Conservation (phyloP, 257 asterid species). For the Solanum boliviense region DNA sequence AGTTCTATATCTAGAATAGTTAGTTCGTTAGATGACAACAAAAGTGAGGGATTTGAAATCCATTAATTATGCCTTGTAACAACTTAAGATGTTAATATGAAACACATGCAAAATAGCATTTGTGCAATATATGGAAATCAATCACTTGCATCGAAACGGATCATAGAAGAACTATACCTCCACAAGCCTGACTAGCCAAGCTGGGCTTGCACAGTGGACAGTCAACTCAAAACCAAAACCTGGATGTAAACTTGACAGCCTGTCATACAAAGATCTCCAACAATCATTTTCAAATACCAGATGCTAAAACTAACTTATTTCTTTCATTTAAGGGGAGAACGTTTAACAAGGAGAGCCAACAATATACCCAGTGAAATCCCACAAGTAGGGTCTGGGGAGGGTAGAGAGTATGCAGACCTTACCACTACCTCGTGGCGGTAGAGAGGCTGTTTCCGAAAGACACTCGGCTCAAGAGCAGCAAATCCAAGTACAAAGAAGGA, state of each 20-base stretch:
- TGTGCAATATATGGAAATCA: background rate
- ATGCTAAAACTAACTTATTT: background rate
- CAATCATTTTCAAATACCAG: background rate
- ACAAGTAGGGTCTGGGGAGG: background rate
- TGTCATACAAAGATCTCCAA: background rate
- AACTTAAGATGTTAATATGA: background rate
- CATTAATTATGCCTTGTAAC: background rate
- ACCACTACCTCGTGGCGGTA: too few species aligned
- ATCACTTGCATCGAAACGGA: background rate
- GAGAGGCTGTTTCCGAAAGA: background rate
- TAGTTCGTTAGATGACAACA: background rate
- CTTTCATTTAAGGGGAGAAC: background rate
- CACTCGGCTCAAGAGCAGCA: background rate
- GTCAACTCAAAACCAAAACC: background rate
- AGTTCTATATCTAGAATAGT: background rate
- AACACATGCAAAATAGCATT: background rate
- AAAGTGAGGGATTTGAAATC: background rate
- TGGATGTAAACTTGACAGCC: background rate
- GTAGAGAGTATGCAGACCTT: background rate
- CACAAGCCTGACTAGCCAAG: background rate
- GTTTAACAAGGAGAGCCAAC: background rate
- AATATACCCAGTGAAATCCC: background rate
- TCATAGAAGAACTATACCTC: background rate
- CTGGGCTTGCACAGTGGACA: background rate
- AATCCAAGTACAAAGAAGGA: background rate